These are phyloP conservation scores for Arctium lappa DNA, from an alignment of 129 eudicot species.

Conservation along the genomic window DNA sequence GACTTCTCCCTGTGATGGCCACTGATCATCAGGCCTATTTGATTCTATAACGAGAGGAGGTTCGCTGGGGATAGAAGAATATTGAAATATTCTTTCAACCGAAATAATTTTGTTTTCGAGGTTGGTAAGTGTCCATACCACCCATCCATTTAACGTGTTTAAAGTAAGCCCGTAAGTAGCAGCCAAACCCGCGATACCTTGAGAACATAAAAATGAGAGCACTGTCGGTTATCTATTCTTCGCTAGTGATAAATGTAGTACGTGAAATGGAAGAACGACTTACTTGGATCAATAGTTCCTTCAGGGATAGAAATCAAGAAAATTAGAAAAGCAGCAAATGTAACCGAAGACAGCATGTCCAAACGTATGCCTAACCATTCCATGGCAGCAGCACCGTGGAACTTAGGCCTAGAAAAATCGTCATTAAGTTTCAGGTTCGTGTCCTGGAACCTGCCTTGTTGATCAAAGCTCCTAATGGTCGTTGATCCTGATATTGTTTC, in stretches of 20 bases:
- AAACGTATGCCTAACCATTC: constrained; percentile 48
- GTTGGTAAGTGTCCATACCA: constrained; percentile 36
- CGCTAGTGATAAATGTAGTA: background rate
- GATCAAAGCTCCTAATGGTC: constrained; percentile 42
- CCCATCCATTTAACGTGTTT: constrained; percentile 35
- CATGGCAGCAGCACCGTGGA: constrained; percentile 41
- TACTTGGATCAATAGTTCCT: constrained; percentile 51
- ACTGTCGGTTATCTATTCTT: background rate
- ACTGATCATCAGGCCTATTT: constrained; percentile 18
- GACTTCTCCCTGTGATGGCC: constrained; percentile 34
- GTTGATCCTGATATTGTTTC: constrained; percentile 33
- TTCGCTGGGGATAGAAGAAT: constrained; percentile 30
- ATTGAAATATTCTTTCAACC: constrained; percentile 43
- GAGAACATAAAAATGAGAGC: background rate
- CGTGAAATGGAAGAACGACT: background rate
- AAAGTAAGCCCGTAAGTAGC: constrained; percentile 48
- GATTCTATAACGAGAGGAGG: constrained; percentile 35
- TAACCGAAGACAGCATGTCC: constrained; percentile 32
- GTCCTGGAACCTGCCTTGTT: constrained; percentile 34
- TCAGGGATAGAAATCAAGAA: constrained; percentile 44
- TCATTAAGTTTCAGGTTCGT: constrained; percentile 30
- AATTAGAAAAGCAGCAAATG: constrained; percentile 31
- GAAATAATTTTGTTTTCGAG: constrained; percentile 47
- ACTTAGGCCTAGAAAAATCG: constrained; percentile 38
- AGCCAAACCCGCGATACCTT: constrained; percentile 37